Percentiles rank a stretch among this genome's conserved stretches.
Conservation (phyloP, 1,284 basidiomycete species). For the Cryptococcus sp. region DNA sequence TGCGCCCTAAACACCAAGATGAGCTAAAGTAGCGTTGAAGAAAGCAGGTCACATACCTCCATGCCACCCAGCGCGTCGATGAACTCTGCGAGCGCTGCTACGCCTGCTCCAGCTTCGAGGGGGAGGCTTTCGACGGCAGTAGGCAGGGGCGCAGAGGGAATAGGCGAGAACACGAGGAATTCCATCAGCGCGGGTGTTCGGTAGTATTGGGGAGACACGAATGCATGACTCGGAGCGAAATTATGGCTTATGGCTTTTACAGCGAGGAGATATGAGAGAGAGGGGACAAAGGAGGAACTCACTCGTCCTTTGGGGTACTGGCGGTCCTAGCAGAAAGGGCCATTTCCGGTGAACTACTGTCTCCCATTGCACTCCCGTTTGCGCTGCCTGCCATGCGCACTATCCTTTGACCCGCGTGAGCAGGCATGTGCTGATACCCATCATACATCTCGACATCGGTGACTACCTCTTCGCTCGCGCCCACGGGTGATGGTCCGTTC, state of each 20-base stretch:
- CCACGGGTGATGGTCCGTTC: constrained; percentile 13
- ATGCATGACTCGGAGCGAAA: background rate
- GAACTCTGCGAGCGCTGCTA: background rate
- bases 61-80: background rate
- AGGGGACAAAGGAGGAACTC: background rate
- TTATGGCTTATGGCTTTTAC: constrained; percentile 1
- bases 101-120: background rate
- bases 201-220: background rate
- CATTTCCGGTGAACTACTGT: too few relatives aligned
- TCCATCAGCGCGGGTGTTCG: constrained; percentile 17
- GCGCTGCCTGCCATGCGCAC: too few relatives aligned
- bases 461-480: constrained; percentile 8
- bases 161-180: constrained; percentile 25
- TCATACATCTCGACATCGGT: constrained; percentile 8
- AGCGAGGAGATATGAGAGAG: background rate
- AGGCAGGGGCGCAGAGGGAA: constrained; percentile 5
- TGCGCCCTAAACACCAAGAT: constrained; percentile 3
- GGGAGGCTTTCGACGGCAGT: background rate
- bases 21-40: too few relatives aligned
- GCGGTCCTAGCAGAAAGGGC: too few relatives aligned
- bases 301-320: background rate
- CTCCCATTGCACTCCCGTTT: too few relatives aligned
- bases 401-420: background rate
- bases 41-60: background rate
- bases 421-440: constrained; percentile 2